These are phyloP conservation scores for Vigna hirtella DNA, from an alignment of 306 rosid genomes.

Conservation along the genomic window DNA sequence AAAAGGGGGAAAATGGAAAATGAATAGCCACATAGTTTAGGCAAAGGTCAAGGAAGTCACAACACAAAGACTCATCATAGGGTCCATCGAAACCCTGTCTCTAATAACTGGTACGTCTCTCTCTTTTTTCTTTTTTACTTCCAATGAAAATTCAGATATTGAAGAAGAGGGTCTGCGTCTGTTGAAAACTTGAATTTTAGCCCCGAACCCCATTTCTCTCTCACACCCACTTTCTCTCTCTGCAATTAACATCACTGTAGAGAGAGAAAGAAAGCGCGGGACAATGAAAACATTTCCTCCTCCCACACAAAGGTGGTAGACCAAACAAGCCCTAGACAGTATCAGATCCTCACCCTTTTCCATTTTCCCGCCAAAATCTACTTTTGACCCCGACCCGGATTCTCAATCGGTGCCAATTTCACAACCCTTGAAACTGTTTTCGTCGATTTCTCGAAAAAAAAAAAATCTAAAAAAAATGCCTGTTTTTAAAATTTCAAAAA, in stretches of 20 bases:
- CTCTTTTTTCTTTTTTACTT: conserved; percentile 38
- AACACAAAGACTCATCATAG: conserved; percentile 21
- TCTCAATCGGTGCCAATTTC: conserved; percentile 37
- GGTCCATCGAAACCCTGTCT: conserved; percentile 37
- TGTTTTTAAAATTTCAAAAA: neutral
- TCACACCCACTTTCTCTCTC: conserved; percentile 31
- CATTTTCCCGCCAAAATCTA: conserved; percentile 63
- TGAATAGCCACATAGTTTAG: neutral
- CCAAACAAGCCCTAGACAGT: neutral
- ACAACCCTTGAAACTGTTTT: neutral
- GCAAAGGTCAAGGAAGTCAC: conserved; percentile 44
- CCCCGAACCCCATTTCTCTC: conserved; percentile 42
- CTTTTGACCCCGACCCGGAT: conserved; percentile 49
- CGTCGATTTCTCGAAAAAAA: neutral
- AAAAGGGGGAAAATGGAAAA: neutral
- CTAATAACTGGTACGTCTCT: conserved; percentile 48
- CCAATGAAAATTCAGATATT: conserved; percentile 47
- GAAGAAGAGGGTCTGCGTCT: conserved; percentile 50
- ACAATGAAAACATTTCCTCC: neutral
- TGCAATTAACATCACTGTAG: conserved; percentile 48
- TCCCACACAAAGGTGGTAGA: conserved; percentile 7
- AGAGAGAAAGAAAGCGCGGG: conserved; percentile 27
- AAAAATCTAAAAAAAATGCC: neutral
- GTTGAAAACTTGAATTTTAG: conserved; percentile 55
- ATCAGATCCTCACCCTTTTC: conserved; percentile 29